Evolutionary conservation across 179 eudicot genomes (phyloP).

Genomic region (Silene noctiflora): DNA sequence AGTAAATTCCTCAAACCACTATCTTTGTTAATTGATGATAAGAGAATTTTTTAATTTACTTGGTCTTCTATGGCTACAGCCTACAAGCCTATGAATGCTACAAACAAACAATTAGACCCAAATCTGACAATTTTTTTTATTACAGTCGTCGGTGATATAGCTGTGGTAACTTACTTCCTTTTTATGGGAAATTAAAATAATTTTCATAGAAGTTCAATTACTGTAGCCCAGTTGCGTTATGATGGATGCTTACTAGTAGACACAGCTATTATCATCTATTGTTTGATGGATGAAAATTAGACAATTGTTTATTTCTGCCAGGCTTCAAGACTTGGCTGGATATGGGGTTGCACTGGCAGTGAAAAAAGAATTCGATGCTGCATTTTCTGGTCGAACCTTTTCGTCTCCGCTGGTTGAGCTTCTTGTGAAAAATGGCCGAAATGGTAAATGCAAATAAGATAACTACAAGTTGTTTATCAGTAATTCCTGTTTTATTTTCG

Average conservation of each 20-base stretch:
- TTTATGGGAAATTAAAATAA: no score
- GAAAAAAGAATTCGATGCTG: conserved; percentile 42
- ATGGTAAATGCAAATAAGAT: conserved; percentile 47
- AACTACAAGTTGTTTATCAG: not conserved
- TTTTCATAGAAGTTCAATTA: not conserved
- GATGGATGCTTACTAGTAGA: not conserved
- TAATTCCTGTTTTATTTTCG: conserved; percentile 11
- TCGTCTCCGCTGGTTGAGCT: conserved; percentile 62
- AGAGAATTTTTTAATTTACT: not conserved
- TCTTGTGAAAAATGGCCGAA: conserved; percentile 68
- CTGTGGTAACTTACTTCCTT: not conserved
- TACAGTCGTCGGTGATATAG: not conserved
- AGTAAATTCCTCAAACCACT: conserved; percentile 48
- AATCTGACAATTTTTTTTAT: not conserved
- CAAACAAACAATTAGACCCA: not conserved
- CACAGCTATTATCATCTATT: not conserved
- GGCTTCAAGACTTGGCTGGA: conserved; percentile 93
- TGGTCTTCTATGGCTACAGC: no score
- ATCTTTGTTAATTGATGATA: not conserved
- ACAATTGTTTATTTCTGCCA: conserved; percentile 26
- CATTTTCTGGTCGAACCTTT: conserved; percentile 72
- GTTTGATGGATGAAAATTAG: not conserved
- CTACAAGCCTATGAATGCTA: not conserved
- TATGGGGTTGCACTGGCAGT: conserved; percentile 87
- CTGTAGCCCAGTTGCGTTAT: not conserved